Evolutionary conservation across 2,329 filamentous ascomycete genomes (phyloP).

Genomic region (Colletotrichum karsti): DNA sequence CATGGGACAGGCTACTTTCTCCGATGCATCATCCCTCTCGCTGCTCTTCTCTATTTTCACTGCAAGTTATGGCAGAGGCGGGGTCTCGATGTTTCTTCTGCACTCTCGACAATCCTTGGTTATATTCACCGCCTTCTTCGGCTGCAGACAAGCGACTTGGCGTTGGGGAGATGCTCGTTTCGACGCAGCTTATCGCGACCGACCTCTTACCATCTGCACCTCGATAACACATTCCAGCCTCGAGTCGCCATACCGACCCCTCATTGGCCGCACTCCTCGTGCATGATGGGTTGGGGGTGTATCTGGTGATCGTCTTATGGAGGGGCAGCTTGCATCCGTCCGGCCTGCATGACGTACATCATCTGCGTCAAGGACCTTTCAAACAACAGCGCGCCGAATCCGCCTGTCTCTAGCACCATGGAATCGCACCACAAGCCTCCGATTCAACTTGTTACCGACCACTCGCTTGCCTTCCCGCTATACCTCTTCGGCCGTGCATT

Average conservation of each 20-base stretch:
- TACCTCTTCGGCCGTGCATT: conserved; percentile 25
- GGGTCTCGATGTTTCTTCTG: not conserved
- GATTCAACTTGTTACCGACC: not conserved
- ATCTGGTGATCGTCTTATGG: conserved; percentile 29
- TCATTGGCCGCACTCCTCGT: conserved; percentile 6
- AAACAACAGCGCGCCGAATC: conserved; percentile 10
- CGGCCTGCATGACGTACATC: conserved; percentile 29
- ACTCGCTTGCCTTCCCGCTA: conserved; percentile 28
- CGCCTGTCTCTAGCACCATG: conserved; percentile 12
- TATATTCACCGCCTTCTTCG: not conserved
- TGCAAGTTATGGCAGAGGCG: not conserved
- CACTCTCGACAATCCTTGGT: not conserved
- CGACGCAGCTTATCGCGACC: not conserved
- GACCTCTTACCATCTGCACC: not conserved
- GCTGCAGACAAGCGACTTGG: not conserved
- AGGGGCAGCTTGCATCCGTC: conserved; percentile 17
- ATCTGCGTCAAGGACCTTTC: conserved; percentile 25
- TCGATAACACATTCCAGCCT: conserved; percentile 11
- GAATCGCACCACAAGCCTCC: not conserved
- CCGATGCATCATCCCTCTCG: conserved; percentile 8
- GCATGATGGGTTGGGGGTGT: conserved; percentile 29
- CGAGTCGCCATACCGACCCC: not conserved
- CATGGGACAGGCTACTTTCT: not conserved
- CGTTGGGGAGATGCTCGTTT: not conserved
- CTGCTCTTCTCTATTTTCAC: not conserved